Percentiles rank a stretch among this genome's conserved stretches.
Evolutionary conservation across 371 early-diverging fungal species (phyloP).

Genomic region (Lichtheimia corymbifera): DNA sequence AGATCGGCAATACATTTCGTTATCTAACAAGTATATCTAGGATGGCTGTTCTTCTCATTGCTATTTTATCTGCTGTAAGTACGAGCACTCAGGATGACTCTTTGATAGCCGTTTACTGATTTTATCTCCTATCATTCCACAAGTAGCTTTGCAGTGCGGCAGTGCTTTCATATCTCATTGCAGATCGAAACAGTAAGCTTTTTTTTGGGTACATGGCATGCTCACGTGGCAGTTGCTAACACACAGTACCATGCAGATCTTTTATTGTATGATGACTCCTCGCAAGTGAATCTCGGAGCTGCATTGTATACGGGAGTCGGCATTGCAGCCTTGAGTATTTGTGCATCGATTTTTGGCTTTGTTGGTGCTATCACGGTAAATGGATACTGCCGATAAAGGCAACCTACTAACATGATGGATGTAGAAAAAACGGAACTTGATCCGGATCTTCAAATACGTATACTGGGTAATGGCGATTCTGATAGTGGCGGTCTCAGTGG

Average conservation of each 20-base stretch:
- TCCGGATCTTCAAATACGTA: conserved; percentile 22
- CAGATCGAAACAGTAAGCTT: conserved; percentile 1
- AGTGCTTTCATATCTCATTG: neutral
- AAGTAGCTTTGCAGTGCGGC: neutral
- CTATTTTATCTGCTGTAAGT: conserved; percentile 14
- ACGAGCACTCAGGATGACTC: neutral
- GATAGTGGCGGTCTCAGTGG: conserved; percentile 16
- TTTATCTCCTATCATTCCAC: neutral
- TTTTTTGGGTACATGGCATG: no score
- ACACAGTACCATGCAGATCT: neutral
- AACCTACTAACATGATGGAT: neutral
- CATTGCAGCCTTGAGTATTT: neutral
- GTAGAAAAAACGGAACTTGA: conserved; percentile 31
- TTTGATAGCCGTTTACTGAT: neutral
- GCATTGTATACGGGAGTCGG: neutral
- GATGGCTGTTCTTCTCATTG: conserved; percentile 18
- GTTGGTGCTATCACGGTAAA: conserved; percentile 9
- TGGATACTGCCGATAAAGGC: conserved; percentile 16
- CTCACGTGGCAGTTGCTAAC: no score
- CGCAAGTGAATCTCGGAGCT: neutral
- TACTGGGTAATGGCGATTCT: conserved; percentile 33
- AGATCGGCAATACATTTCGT: neutral
- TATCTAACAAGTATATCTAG: conserved; percentile 1
- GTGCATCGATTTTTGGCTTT: conserved; percentile 11
- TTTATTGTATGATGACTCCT: neutral